phyloP scores from a whole-genome alignment of 2,329 filamentous ascomycete genomes.

The Diplocarpon mali region DNA sequence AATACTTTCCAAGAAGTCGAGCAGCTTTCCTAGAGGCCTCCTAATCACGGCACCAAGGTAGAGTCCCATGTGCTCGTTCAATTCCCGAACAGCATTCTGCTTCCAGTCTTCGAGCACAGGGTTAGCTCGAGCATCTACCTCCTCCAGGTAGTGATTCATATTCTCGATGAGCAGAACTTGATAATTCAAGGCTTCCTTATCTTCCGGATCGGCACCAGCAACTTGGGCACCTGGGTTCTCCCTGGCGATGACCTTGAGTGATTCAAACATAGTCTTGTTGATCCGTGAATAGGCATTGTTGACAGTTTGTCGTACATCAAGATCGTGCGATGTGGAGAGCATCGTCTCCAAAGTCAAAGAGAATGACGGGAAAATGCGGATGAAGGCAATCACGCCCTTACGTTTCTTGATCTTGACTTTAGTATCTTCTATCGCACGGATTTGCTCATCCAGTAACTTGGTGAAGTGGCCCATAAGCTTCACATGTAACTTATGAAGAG shows the following conservation, averaged over 20 bases:
- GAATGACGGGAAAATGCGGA: constrained; percentile 86
- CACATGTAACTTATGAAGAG: constrained; percentile 69
- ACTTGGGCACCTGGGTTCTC: constrained; percentile 45
- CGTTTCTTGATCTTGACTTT: constrained; percentile 99
- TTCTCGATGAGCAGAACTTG: constrained; percentile 97
- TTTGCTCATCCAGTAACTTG: constrained; percentile 88
- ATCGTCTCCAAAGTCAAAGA: constrained; percentile 75
- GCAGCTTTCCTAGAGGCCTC: constrained; percentile 75
- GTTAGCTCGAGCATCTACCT: constrained; percentile 66
- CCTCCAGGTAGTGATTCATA: constrained; percentile 95
- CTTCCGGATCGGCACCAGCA: constrained; percentile 55
- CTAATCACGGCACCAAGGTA: constrained; percentile 86
- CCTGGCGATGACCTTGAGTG: constrained; percentile 82
- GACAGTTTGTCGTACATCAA: constrained; percentile 64
- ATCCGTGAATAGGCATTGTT: constrained; percentile 83
- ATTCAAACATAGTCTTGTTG: constrained; percentile 94
- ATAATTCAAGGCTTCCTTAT: constrained; percentile 95
- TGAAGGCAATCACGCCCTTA: constrained; percentile 91
- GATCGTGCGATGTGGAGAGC: constrained; percentile 49
- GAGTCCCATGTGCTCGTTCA: constrained; percentile 74
- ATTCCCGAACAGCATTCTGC: constrained; percentile 64
- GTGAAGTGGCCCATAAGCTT: constrained; percentile 66
- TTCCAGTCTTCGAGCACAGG: constrained; percentile 76
- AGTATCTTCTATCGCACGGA: constrained; percentile 91
- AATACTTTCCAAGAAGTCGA: constrained; percentile 85